Base-by-base conservation (phyloP, 2,329 filamentous ascomycete genomes). In the Monascus ruber region DNA sequence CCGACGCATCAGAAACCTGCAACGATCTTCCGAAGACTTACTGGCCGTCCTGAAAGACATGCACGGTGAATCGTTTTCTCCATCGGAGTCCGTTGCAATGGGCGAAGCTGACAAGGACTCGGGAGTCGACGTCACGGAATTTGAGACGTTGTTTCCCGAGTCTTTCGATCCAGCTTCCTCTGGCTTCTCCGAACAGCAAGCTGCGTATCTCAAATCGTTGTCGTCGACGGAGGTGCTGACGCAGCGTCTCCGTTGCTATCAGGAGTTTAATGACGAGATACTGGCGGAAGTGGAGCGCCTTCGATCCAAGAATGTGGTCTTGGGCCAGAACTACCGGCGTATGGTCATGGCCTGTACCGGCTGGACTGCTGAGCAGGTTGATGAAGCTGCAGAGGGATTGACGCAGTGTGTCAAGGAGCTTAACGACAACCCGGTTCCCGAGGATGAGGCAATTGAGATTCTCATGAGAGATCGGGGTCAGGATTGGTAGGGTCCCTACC, bases 291-390 rank as follows among this genome's bases (percentile, higher is more conserved):
- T 86, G 2, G 73, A 75, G 11, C 74, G 74, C 5, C 72, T 98
- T 6, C 81, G 85, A 57, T 80, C 81, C 26, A 79, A 84, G 43
- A 89, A 85, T 50, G 81, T 79, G 4, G 87, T 94, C 39, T 72
- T 94, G 3, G 89, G 94, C 54, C 72, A 82, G 48, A 86, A 91
- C 62, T 95, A 95, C 58, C 76, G 87, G 25, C 83, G 82, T 48
- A 85, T 96, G 26, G 86, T 98, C 24, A 79, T 83, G 39, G 68
- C 95, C 8, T 95, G 89, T 57, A 94, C 87, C 0, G 80, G 79
- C 6, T 83, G 88, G 28, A 73, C 77, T 1, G 86, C 93, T 45
- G 72, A 73, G 6, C 76, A 85, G 42, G 83, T 96, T 9, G 91
- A 96, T 50, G 76, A 77, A 41, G 76, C 87, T 37, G 71, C 95